phyloP scores from a whole-genome alignment of 148 eudicot genomes.

The Amaranthus hypochondriacus region DNA sequence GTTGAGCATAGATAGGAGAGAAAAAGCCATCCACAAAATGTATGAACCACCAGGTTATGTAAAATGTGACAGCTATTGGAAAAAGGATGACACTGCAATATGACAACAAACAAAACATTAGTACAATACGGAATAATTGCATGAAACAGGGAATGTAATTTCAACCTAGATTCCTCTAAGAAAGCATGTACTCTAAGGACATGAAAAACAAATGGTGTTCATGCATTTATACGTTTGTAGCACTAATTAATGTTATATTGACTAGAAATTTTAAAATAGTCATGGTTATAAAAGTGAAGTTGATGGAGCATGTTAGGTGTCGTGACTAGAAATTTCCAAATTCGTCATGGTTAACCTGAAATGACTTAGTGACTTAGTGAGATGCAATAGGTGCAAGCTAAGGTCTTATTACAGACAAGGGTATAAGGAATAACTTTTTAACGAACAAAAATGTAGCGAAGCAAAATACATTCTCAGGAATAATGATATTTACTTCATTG shows the following conservation, averaged over 20 bases:
- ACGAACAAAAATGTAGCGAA: neutral
- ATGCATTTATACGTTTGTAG: neutral
- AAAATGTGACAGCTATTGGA: constrained; percentile 82
- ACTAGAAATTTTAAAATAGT: too few relatives aligned
- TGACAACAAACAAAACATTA: constrained; percentile 13
- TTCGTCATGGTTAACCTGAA: too few relatives aligned
- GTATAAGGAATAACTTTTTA: too few relatives aligned
- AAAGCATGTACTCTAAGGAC: neutral
- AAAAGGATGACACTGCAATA: constrained; percentile 83
- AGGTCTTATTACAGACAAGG: neutral
- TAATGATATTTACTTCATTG: neutral
- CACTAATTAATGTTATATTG: neutral
- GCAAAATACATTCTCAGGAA: neutral
- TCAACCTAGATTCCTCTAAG: neutral
- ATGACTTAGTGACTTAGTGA: neutral
- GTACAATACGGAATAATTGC: neutral
- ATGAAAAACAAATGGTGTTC: neutral
- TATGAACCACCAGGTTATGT: constrained; percentile 88
- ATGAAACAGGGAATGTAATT: neutral
- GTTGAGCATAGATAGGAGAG: constrained; percentile 84
- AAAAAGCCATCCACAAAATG: constrained; percentile 85
- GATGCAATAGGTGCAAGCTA: neutral
- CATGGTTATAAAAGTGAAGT: too few relatives aligned
- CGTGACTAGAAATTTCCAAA: too few relatives aligned
- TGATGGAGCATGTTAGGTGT: too few relatives aligned